phyloP scores from a whole-genome alignment of 1,284 basidiomycete genomes.

The Paramarasmius palmivorus region DNA sequence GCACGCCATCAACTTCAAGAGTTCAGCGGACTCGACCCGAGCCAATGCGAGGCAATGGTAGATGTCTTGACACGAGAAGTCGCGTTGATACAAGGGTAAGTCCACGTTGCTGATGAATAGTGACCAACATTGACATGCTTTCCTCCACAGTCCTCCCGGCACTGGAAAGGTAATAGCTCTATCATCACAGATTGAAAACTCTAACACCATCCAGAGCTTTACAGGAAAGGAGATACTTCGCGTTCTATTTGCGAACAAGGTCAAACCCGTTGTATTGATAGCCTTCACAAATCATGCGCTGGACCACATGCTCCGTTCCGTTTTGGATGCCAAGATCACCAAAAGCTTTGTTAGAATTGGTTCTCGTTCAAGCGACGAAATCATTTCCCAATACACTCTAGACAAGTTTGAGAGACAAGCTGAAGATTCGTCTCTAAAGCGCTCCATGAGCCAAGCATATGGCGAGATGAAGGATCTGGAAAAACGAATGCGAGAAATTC shows the following conservation, averaged over 20 bases:
- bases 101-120: not conserved
- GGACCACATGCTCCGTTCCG: constrained; percentile 64
- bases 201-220: constrained; percentile 45
- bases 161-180: constrained; percentile 61
- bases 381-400: constrained; percentile 57
- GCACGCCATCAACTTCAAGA: constrained; percentile 42
- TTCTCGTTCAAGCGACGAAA: constrained; percentile 57
- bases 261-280: constrained; percentile 64
- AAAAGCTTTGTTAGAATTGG: constrained; percentile 65
- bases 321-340: constrained; percentile 64
- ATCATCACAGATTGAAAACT: not conserved
- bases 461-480: constrained; percentile 45
- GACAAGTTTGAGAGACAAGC: constrained; percentile 50
- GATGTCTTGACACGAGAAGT: constrained; percentile 60
- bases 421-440: constrained; percentile 41
- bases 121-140: not conserved
- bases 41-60: constrained; percentile 69
- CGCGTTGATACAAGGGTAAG: constrained; percentile 70
- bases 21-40: constrained; percentile 56
- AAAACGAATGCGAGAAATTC: constrained; percentile 42
- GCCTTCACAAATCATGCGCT: constrained; percentile 78
- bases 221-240: constrained; percentile 68
- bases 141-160: constrained; percentile 59
- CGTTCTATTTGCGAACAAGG: constrained; percentile 52
- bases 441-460: constrained; percentile 31